phyloP scores from a whole-genome alignment of 345 rosid genomes.

The Cochlearia excelsa region DNA sequence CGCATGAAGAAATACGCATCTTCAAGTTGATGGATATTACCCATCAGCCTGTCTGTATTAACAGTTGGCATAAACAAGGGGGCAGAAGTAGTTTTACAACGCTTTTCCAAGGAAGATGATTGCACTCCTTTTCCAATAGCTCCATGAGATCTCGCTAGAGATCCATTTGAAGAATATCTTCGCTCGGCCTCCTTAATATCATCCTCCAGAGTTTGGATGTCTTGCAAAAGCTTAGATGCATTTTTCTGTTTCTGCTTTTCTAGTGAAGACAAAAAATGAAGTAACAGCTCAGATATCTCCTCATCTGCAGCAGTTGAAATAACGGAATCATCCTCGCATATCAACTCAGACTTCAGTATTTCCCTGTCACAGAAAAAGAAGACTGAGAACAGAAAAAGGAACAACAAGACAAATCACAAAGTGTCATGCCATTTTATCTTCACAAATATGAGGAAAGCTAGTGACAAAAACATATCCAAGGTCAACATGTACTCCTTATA shows the following conservation, averaged over 20 bases:
- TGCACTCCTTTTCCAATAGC: slow-evolving; percentile 31
- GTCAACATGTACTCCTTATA: slow-evolving; percentile 16
- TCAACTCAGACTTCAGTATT: slow-evolving; percentile 70
- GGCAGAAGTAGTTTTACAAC: slow-evolving; percentile 34
- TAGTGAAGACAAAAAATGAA: slow-evolving; percentile 58
- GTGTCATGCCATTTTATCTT: slow-evolving; percentile 10
- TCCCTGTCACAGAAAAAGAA: slow-evolving; percentile 52
- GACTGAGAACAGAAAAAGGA: slow-evolving; percentile 23
- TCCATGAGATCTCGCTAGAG: slow-evolving; percentile 33
- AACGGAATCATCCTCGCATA: slow-evolving; percentile 37
- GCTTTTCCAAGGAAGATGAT: slow-evolving; percentile 24
- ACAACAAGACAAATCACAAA: slow-evolving; percentile 2
- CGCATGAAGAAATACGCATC: slow-evolving; percentile 76
- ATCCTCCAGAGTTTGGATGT: slow-evolving; percentile 56
- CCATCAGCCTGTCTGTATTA: slow-evolving; percentile 50
- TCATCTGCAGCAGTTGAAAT: slow-evolving; percentile 41
- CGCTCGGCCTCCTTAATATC: slow-evolving; percentile 70
- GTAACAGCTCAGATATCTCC: slow-evolving; percentile 58
- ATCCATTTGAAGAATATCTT: slow-evolving; percentile 38
- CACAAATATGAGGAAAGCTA: slow-evolving; percentile 4
- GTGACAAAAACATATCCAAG: neutral
- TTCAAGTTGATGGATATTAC: slow-evolving; percentile 64
- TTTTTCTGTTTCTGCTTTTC: slow-evolving; percentile 59
- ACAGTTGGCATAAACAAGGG: slow-evolving; percentile 38
- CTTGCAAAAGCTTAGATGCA: slow-evolving; percentile 57